Evolutionary conservation across 106 monocot genomes (phyloP).

Genomic region (Acorus calamus): DNA sequence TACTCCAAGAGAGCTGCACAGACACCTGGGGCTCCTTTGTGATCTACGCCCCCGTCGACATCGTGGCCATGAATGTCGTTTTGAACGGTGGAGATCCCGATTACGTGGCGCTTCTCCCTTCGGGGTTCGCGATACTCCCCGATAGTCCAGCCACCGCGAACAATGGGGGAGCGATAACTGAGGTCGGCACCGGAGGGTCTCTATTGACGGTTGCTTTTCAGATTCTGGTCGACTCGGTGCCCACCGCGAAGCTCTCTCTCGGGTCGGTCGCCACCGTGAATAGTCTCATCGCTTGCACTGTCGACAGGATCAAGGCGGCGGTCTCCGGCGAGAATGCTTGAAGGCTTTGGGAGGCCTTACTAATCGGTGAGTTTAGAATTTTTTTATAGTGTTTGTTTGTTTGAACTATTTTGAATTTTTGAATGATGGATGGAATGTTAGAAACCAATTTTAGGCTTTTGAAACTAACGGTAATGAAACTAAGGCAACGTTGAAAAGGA

Average conservation of each 20-base stretch:
- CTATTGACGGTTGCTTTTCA: constrained; percentile 93
- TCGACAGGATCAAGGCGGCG: constrained; percentile 82
- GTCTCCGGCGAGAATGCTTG: constrained; percentile 43
- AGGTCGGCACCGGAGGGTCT: constrained; percentile 28
- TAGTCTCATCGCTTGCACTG: constrained; percentile 91
- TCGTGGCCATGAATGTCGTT: constrained; percentile 85
- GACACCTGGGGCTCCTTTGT: constrained; percentile 75
- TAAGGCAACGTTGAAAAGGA: too few relatives aligned
- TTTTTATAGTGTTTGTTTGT: not conserved
- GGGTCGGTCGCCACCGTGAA: constrained; percentile 90
- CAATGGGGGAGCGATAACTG: constrained; percentile 2
- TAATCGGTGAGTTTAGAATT: constrained; percentile 9
- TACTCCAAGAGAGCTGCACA: constrained; percentile 94
- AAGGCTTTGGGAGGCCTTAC: constrained; percentile 3
- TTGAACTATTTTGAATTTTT: not conserved
- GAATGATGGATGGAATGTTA: not conserved
- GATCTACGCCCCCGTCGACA: constrained; percentile 90
- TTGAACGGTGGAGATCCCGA: constrained; percentile 88
- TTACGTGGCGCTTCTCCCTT: constrained; percentile 88
- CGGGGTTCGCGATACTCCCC: constrained; percentile 85
- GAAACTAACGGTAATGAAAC: too few relatives aligned
- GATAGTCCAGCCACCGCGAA: constrained; percentile 31
- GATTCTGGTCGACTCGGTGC: constrained; percentile 86
- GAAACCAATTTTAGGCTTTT: too few relatives aligned
- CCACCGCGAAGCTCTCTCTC: constrained; percentile 79